Percentiles rank a stretch among this genome's conserved stretches.
Conservation (phyloP, 1,284 basidiomycete species). For the Pascua sp. region DNA sequence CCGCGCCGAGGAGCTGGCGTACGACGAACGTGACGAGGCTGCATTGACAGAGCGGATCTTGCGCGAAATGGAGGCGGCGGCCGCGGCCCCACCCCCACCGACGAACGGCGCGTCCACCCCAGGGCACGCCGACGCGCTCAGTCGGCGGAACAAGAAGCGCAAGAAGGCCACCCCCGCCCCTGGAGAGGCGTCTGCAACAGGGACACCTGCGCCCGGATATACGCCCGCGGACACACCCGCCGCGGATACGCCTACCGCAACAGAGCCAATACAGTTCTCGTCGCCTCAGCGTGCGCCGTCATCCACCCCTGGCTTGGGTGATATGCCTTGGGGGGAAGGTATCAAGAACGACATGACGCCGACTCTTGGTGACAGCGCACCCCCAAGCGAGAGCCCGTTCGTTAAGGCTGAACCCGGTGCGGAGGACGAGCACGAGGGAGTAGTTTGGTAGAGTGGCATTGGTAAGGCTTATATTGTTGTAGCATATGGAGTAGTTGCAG, state of each 20-base stretch:
- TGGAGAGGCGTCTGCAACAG: neutral
- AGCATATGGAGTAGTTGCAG: too few species aligned
- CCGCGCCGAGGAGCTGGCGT: conserved; percentile 31
- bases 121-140: neutral
- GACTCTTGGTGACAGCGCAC: too few species aligned
- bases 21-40: conserved; percentile 44
- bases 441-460: too few species aligned
- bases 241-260: neutral
- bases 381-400: neutral
- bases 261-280: too few species aligned
- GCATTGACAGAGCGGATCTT: conserved; percentile 22
- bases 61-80: conserved; percentile 22
- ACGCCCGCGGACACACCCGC: conserved; percentile 1
- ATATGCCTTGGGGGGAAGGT: too few species aligned
- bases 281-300: too few species aligned
- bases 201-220: neutral
- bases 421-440: neutral
- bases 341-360: too few species aligned
- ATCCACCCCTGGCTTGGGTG: too few species aligned
- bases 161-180: conserved; percentile 1
- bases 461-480: too few species aligned
- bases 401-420: neutral
- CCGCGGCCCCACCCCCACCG: neutral
- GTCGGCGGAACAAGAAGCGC: neutral
- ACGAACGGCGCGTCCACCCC: neutral